Evolutionary conservation across 805 yeast species (phyloP), one percentile per base, ranked within the genome.

Genomic region (Candida fluviatilis): DNA sequence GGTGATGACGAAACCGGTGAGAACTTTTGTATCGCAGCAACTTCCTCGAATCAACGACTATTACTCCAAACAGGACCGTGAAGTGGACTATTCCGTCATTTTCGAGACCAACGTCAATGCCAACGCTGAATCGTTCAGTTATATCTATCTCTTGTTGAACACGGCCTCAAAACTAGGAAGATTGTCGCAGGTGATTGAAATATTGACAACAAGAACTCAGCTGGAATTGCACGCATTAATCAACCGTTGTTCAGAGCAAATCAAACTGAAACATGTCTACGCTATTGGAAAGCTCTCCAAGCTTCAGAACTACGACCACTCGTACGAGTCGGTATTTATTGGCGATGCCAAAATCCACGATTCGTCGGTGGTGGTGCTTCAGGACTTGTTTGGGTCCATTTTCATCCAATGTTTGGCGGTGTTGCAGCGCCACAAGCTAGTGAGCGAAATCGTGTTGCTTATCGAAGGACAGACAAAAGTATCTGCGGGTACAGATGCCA

Each of bases 311-410:
- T 50, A 58, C 36, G 69, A 66, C 7, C 49, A 47, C 13, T 35
- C 39, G 7, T 38, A 40, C 6, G 40, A 48, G 2, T 38, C 50
- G 13, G 64, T 57, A 19, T 40, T 48, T 11, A 44, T 58, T 19
- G 57, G 58, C 4, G 58, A 50, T n/a, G 50, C 42, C 26, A 48
- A 47, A 23, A 57, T 67, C 37, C 70, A 72, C 41, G 82, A 79
- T 41, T 64, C 71, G 8, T 58, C 76, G 10, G 73, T 80, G 0
- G 57, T 73, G 0, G 71, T 86, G 1, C 60, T 89, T 23, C 78
- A 81, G 46, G 88, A 86, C 44, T 69, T 88, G 29, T 83, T 84
- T 45, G 78, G 84, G 57, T 69, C 78, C 6, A 68, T 87, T n/a
- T 88, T 84, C 50, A 65, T 77, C 19, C 80, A 78, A 54, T 58